These are phyloP conservation scores for Pseudocercospora fijiensis DNA, from an alignment of 2,329 filamentous ascomycete genomes.

Conservation along the genomic window DNA sequence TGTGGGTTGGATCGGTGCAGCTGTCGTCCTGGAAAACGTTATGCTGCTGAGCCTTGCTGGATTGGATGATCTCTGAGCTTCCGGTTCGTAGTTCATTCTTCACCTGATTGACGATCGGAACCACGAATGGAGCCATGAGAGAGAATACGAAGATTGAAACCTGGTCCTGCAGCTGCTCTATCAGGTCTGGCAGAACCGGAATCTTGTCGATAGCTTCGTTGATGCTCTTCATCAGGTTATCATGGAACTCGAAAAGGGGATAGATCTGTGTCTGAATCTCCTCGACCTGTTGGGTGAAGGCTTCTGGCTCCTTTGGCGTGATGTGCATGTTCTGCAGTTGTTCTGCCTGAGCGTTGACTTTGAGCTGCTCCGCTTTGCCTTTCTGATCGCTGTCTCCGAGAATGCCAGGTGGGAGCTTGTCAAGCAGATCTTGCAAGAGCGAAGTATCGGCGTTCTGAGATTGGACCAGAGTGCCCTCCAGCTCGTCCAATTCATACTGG, in stretches of 20 bases:
- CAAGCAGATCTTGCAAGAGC: conserved; percentile 78
- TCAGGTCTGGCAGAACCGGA: conserved; percentile 76
- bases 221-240: conserved; percentile 79
- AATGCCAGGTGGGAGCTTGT: conserved; percentile 77
- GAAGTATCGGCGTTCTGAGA: conserved; percentile 62
- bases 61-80: conserved; percentile 82
- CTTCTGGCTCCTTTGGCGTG: conserved; percentile 77
- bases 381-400: conserved; percentile 75
- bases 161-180: conserved; percentile 85
- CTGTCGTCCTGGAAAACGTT: conserved; percentile 80
- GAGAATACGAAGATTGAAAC: conserved; percentile 87
- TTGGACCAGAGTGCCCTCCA: conserved; percentile 75
- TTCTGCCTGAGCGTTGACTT: conserved; percentile 69
- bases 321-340: conserved; percentile 74
- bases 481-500: conserved; percentile 84
- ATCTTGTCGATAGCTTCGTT: conserved; percentile 78
- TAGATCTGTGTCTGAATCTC: conserved; percentile 76
- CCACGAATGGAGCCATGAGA: conserved; percentile 82
- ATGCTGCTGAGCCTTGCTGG: conserved; percentile 78
- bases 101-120: conserved; percentile 83
- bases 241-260: conserved; percentile 87
- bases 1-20: conserved; percentile 82
- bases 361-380: conserved; percentile 73
- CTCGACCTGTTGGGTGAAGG: conserved; percentile 74
- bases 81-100: conserved; percentile 83